Evolutionary conservation across 2,329 filamentous ascomycete species (phyloP).

Genomic region (Aspergillus piperis): DNA sequence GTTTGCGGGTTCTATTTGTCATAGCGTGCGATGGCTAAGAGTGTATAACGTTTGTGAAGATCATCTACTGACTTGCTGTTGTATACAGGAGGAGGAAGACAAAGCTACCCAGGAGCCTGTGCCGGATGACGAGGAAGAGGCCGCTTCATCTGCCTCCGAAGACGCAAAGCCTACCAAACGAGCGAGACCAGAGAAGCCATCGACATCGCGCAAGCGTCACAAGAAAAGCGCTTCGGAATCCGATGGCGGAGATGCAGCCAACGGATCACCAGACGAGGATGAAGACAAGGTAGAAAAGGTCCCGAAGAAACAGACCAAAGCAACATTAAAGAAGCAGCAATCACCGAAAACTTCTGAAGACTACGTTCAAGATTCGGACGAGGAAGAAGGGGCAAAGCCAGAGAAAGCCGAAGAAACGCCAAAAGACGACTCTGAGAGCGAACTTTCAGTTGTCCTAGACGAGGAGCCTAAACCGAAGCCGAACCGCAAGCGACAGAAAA

Average conservation of each 20-base stretch:
- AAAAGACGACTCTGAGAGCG: conserved; percentile 59
- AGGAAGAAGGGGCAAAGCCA: conserved; percentile 16
- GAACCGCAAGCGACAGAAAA: conserved; percentile 53
- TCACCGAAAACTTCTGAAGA: conserved; percentile 16
- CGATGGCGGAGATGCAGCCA: conserved; percentile 23
- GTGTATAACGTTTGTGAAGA: too few species aligned
- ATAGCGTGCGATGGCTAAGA: not conserved
- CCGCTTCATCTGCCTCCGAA: conserved; percentile 20
- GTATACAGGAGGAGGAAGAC: conserved; percentile 37
- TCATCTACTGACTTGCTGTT: not conserved
- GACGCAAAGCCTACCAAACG: conserved; percentile 31
- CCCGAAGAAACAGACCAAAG: conserved; percentile 14
- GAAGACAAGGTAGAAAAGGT: conserved; percentile 23
- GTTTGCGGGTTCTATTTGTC: conserved; percentile 16
- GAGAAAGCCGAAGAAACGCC: conserved; percentile 33
- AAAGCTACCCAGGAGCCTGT: conserved; percentile 19
- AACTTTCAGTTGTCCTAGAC: conserved; percentile 76
- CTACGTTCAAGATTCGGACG: conserved; percentile 16
- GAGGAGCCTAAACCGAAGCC: conserved; percentile 64
- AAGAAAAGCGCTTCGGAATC: conserved; percentile 35
- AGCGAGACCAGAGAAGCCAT: conserved; percentile 22
- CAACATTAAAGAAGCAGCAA: conserved; percentile 10
- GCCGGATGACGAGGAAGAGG: conserved; percentile 14
- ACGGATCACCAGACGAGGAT: conserved; percentile 17
- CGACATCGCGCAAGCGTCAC: conserved; percentile 36